Conservation (phyloP, 2,329 filamentous ascomycete species). For the Xylariaceae sp. region DNA sequence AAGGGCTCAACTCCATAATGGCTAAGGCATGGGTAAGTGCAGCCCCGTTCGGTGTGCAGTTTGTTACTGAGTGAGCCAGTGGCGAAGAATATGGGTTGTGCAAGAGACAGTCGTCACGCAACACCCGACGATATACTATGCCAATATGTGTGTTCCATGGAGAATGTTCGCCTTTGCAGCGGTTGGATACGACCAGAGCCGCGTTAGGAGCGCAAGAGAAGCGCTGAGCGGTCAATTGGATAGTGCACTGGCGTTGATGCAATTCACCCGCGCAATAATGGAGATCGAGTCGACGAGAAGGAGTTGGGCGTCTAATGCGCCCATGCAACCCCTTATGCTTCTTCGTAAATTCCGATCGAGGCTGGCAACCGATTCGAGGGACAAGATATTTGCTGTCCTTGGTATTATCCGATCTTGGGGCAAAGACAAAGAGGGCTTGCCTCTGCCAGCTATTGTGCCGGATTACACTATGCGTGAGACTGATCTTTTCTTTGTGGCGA, state of each 20-base stretch:
- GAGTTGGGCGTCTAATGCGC: conserved; percentile 8
- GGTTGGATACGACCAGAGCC: conserved; percentile 15
- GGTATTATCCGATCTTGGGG: conserved; percentile 20
- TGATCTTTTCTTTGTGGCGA: conserved; percentile 12
- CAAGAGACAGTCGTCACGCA: conserved; percentile 20
- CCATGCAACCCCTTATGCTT: conserved; percentile 14
- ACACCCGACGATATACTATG: conserved; percentile 13
- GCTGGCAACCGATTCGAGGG: conserved; percentile 16
- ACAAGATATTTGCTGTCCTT: conserved; percentile 22
- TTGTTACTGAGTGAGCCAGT: conserved; percentile 9
- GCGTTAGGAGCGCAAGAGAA: conserved; percentile 6
- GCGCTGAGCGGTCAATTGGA: conserved; percentile 12
- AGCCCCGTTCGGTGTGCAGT: background rate
- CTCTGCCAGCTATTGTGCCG: conserved; percentile 7
- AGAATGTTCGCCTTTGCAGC: conserved; percentile 17
- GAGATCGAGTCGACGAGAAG: conserved; percentile 19
- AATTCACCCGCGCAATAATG: conserved; percentile 14
- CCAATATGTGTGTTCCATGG: conserved; percentile 17
- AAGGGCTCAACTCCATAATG: conserved; percentile 15
- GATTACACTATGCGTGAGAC: conserved; percentile 11
- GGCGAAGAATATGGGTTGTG: conserved; percentile 21
- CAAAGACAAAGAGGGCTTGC: conserved; percentile 9
- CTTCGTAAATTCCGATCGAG: conserved; percentile 20
- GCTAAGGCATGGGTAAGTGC: conserved; percentile 17
- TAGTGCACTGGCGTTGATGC: conserved; percentile 13